phyloP scores from a whole-genome alignment of 2,329 filamentous ascomycete genomes.

The Ascochyta koolunga region DNA sequence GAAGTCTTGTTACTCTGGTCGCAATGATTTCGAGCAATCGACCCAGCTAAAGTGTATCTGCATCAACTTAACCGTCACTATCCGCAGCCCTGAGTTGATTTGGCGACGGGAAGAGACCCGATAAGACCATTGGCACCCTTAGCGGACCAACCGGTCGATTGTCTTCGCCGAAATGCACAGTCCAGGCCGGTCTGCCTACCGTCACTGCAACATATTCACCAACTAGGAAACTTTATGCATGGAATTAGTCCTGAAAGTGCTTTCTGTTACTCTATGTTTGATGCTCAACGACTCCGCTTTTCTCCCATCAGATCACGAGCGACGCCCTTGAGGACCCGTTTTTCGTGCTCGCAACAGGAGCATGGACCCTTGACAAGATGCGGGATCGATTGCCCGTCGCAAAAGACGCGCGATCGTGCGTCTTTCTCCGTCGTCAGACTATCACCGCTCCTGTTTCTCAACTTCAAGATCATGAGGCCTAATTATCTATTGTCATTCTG shows the following conservation, averaged over 20 bases:
- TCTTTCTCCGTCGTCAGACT: constrained; percentile 10
- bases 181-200: constrained; percentile 9
- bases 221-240: constrained; percentile 16
- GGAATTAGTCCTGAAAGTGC: constrained; percentile 7
- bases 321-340: background rate
- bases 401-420: constrained; percentile 1
- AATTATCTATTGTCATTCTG: too few relatives aligned
- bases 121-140: constrained; percentile 15
- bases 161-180: background rate
- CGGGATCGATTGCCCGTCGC: constrained; percentile 19
- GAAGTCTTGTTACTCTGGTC: background rate
- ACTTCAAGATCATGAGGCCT: background rate
- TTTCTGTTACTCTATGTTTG: constrained; percentile 15
- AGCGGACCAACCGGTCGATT: constrained; percentile 15
- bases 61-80: constrained; percentile 16
- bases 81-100: constrained; percentile 12
- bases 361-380: constrained; percentile 12
- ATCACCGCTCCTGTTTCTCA: background rate
- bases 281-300: constrained; percentile 18
- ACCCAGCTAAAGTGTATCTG: constrained; percentile 16
- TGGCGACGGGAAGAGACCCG: constrained; percentile 11
- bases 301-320: constrained; percentile 3
- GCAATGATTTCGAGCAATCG: constrained; percentile 11
- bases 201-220: constrained; percentile 13
- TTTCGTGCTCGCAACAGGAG: constrained; percentile 5